Conservation (phyloP, 805 yeast genomes). For the Ogataea methanolica region DNA sequence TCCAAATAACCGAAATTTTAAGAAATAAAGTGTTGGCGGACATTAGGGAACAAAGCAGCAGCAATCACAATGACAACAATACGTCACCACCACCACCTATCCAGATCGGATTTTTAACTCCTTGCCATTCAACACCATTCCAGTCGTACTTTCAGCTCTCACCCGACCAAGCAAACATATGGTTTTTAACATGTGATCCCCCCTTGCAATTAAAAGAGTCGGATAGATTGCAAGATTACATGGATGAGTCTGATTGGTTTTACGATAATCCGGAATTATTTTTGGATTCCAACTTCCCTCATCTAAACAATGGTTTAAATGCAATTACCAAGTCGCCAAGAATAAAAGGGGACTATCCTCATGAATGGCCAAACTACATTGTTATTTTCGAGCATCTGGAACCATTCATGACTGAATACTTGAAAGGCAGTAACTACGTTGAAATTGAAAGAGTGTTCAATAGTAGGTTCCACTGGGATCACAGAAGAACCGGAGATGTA, state of each 20-base stretch:
- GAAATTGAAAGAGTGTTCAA: slow-evolving; percentile 63
- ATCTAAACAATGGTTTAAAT: slow-evolving; percentile 4
- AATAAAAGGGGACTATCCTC: slow-evolving; percentile 24
- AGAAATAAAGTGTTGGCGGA: slow-evolving; percentile 25
- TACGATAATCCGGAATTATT: slow-evolving; percentile 64
- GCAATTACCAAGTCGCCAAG: not conserved
- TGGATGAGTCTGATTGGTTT: slow-evolving; percentile 84
- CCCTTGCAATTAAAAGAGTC: slow-evolving; percentile 47
- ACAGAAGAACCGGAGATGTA: slow-evolving; percentile 72
- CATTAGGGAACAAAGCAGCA: slow-evolving; percentile 14
- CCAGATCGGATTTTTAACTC: slow-evolving; percentile 79
- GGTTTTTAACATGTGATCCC: slow-evolving; percentile 92
- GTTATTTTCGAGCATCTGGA: slow-evolving; percentile 68
- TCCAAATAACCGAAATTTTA: slow-evolving; percentile 56
- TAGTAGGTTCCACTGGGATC: slow-evolving; percentile 81
- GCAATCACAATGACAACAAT: too few species aligned
- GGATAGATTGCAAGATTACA: slow-evolving; percentile 41
- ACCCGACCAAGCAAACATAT: slow-evolving; percentile 38
- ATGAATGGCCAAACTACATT: slow-evolving; percentile 69
- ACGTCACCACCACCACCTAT: slow-evolving; percentile 21
- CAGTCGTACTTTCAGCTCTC: slow-evolving; percentile 73
- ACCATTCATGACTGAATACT: slow-evolving; percentile 34
- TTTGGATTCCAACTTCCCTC: slow-evolving; percentile 50
- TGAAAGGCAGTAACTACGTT: slow-evolving; percentile 37
- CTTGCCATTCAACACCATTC: slow-evolving; percentile 98